Base-by-base conservation (phyloP, 208 protist species). In the Leishmania braziliensis region DNA sequence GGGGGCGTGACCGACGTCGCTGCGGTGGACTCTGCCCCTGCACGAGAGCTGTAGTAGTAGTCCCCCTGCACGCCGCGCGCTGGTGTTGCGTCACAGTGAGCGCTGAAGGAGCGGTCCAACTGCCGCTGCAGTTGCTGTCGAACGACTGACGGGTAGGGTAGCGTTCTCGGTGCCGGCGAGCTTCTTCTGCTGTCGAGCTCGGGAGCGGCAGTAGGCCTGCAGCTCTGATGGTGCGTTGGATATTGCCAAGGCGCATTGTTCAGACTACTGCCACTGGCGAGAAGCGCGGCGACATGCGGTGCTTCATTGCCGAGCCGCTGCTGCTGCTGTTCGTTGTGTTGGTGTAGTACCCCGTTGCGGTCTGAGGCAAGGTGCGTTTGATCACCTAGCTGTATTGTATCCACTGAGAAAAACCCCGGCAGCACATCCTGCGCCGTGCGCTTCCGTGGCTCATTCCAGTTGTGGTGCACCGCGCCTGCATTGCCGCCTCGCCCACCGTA, bases 281-380 rank as follows among this genome's bases (percentile, higher is more conserved):
- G 18, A 70, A 26, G 36, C 65, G 18, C 36, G 18, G 18, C 65
- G 12, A 26, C 36, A 36, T 48, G 14, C 65, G 18, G 36, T 10
- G 36, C 65, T 39, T 70, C 36, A 70, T 9, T 2, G 26, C 16
- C 12, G 36, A 46, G 9, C n/a, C 39, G 10, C 69, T 50, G 66
- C 39, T 73, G 48, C 62, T 66, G 62, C 62, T 66, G 62, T 3
- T 74, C 26, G 26, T 20, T 36, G 48, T 26, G 16, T 36, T 74
- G 65, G 66, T 84, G 74, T 0, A 75, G 80, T 0, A 80, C 58
- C n/a, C 80, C 80, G 50, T 84, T 79, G 50, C 80, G 80, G 58
- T 84, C 80, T 10, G 60, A 3, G 56, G 54, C 54, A 48, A 84
- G 80, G 75, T 84, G 80, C 20, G 80, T 84, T 5, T 80, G 80